A percentile compares a stretch with the other conserved stretches of the same genome.
phyloP scores from a whole-genome alignment of 2,329 filamentous ascomycete genomes.

The Hyphodiscus sp. region DNA sequence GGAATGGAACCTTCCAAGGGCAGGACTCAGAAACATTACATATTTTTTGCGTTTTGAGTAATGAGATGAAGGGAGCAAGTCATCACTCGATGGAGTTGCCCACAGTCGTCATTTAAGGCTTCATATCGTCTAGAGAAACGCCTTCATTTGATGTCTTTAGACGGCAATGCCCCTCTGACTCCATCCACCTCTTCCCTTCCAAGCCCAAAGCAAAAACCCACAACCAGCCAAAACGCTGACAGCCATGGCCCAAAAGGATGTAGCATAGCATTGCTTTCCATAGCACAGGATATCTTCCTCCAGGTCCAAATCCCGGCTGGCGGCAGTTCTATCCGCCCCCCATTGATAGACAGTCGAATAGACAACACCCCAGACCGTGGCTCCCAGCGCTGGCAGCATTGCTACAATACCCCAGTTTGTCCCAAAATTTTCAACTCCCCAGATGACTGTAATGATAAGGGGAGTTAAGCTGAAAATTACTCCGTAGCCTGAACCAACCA shows the following conservation, averaged over 20 bases:
- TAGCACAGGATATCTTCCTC: conserved; percentile 62
- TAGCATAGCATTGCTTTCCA: conserved; percentile 72
- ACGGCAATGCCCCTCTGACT: conserved; percentile 67
- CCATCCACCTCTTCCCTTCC: conserved; percentile 72
- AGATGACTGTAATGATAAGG: conserved; percentile 92
- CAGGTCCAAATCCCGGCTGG: conserved; percentile 30
- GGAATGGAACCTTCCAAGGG: too few relatives aligned
- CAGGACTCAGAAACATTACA: too few relatives aligned
- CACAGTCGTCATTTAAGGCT: neutral
- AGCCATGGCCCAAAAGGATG: conserved; percentile 82
- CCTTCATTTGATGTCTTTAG: conserved; percentile 21
- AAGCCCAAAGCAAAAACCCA: conserved; percentile 67
- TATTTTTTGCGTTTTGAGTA: too few relatives aligned
- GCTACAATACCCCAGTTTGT: conserved; percentile 97
- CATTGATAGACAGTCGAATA: conserved; percentile 77
- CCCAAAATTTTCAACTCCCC: conserved; percentile 97
- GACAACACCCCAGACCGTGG: conserved; percentile 84
- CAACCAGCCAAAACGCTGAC: conserved; percentile 73
- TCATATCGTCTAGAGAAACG: neutral
- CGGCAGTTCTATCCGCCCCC: conserved; percentile 44
- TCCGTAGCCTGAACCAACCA: conserved; percentile 88
- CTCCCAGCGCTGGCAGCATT: conserved; percentile 81
- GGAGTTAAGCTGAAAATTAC: conserved; percentile 85
- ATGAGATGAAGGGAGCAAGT: neutral
- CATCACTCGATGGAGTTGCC: neutral